Evolutionary conservation across 805 yeast genomes (phyloP), one percentile per base, ranked within the genome.

Genomic region (Wickerhamiella musiphila): DNA sequence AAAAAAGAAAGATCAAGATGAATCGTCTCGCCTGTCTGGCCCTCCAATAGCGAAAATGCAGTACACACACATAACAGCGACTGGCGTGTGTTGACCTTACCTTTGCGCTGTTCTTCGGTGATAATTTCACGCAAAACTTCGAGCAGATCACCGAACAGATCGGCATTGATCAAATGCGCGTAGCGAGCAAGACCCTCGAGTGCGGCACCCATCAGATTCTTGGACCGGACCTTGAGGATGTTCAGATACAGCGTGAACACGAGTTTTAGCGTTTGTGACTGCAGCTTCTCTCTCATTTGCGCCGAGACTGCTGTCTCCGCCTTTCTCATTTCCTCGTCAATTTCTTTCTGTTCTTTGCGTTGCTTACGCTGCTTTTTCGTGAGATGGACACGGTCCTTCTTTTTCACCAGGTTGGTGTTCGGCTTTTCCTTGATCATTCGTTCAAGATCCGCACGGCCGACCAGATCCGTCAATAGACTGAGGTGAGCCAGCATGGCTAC

Each of bases 131-230:
- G 65, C 52, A 90, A 63, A 6, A 84, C 94, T 49, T 77, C 92
- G 32, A 90, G 61, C 54, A 90, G 73, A 51, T 90, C 98, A 17
- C 96, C 96, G 43, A 90, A 65, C 28, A 90, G 61, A 42, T 90
- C 96, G 35, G 86, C 71, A 49, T 90, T 90, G 16, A 92, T 83
- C 73, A 84, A 73, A 46, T 77, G 90, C 2, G 96, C 94, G 49
- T 75, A 83, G 48, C 71, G 70, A 1, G 95, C 78, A 35, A 90
- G 57, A 3, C 96, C 96, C 57, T 90, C 96, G 34, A 90, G 60
- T 0, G 86, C 92, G 0, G 86, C 65, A 6, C 92, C 94, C 62
- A 82, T 72, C 33, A 90, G 58, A 13, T 68, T 65, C 23, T 70
- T 66, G 13, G 73, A 67, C 28, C 70, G 64, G 12, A 65, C 65